phyloP scores from a whole-genome alignment of 139 green algal genomes.

The Tetraselmis chui region DNA sequence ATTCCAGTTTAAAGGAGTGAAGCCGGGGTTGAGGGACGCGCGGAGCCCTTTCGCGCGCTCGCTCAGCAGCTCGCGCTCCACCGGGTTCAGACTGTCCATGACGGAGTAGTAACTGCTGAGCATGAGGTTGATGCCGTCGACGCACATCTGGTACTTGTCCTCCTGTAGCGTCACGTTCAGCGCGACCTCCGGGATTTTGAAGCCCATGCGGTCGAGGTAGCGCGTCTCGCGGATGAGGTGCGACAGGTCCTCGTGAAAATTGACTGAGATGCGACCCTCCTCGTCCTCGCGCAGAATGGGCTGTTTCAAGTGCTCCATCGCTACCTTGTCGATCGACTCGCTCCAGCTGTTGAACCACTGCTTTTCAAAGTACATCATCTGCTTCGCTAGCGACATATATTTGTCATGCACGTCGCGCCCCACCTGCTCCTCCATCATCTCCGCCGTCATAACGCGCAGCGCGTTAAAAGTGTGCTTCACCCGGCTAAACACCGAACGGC shows the following conservation, averaged over 20 bases:
- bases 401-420: conserved; percentile 40
- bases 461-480: conserved; percentile 76
- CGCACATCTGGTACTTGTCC: conserved; percentile 59
- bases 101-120: conserved; percentile 66
- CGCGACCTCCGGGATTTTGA: conserved; percentile 71
- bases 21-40: conserved; percentile 60
- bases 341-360: conserved; percentile 62
- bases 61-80: conserved; percentile 64
- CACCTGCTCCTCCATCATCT: conserved; percentile 39
- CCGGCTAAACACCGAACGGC: conserved; percentile 65
- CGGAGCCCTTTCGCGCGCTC: conserved; percentile 59
- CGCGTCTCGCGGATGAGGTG: conserved; percentile 72
- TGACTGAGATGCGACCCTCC: conserved; percentile 52
- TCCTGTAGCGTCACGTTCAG: conserved; percentile 74
- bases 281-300: conserved; percentile 54
- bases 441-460: conserved; percentile 49
- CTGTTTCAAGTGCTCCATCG: conserved; percentile 67
- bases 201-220: conserved; percentile 84
- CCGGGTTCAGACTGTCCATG: conserved; percentile 36
- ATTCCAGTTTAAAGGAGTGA: conserved; percentile 86
- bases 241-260: conserved; percentile 68
- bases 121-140: conserved; percentile 68
- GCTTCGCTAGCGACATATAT: conserved; percentile 61
- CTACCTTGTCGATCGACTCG: conserved; percentile 49
- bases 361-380: conserved; percentile 84